Conservation (phyloP, 441 rosid species). For the Pelargonium myrrhifolium region DNA sequence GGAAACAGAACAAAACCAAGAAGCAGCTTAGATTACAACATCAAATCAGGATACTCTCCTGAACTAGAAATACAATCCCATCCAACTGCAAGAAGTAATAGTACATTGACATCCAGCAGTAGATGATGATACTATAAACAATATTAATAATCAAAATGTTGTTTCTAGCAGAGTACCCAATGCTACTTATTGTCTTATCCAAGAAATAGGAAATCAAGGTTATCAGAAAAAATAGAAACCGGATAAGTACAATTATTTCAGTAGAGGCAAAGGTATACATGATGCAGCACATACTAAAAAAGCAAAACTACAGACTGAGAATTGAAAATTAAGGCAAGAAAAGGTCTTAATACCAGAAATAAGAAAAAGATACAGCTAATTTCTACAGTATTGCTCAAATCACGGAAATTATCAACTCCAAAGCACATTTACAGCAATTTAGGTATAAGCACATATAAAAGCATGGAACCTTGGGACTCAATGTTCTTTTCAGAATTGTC, state of each 20-base stretch:
- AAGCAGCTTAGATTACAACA: not conserved
- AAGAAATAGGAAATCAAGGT: not conserved
- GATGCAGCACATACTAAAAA: not conserved
- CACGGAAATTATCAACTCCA: not conserved
- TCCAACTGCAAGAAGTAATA: not conserved
- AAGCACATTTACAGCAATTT: not conserved
- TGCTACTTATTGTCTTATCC: not conserved
- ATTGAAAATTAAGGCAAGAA: not conserved
- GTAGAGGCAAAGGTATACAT: not conserved
- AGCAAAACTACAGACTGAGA: not conserved
- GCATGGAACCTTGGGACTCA: slow-evolving; percentile 54
- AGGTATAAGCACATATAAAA: not conserved
- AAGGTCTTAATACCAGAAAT: not conserved
- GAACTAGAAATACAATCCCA: not conserved
- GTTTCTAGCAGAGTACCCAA: not conserved
- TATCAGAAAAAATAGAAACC: not conserved
- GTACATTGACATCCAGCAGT: not conserved
- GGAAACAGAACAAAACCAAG: not conserved
- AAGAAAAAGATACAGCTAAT: not conserved
- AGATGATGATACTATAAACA: not conserved
- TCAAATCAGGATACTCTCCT: not conserved
- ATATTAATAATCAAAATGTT: not conserved
- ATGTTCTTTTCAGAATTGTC: slow-evolving; percentile 45
- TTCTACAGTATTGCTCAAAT: not conserved
- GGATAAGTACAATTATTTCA: not conserved